Evolutionary conservation across 148 eudicot species (phyloP), one percentile per base, ranked within the genome.

Genomic region (Diospyros lotus): DNA sequence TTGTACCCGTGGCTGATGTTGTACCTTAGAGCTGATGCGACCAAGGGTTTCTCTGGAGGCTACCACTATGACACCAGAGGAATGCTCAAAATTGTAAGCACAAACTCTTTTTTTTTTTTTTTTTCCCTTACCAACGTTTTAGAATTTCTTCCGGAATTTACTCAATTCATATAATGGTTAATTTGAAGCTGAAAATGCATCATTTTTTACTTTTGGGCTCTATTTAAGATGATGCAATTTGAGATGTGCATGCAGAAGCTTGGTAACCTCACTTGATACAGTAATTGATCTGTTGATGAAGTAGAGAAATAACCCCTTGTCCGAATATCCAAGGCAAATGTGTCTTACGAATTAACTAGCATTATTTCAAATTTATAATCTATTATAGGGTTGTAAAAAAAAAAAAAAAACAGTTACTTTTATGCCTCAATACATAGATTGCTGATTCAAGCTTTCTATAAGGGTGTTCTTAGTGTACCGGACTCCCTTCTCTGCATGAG

Each of bases 11-110:
- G 89, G 89, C 59, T 87, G 51, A 87, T 87, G 90, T 67, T 87
- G 46, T 87, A 87, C 76, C 82, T 87, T 1, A 82, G 90, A 46
- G 90, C 90, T 58, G 90, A 87, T 84, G 90, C 90, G 4, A 87
- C 90, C 59, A 66, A 61, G 17, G 90, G 90, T 4, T 80, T 80
- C 64, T 87, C 90, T 10, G 87, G 90, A n/a, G 90, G 90, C 1
- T 87, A 87, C 79, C 90, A 84, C 62, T 87, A 87, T 72, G 86
- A 87, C 45, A 87, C 86, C 41, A 71, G 89, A 60, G 89, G 89
- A 48, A 87, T 87, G 89, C 86, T 87, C 76, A 87, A 87, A 84
- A 82, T 62, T 68, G 89, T 87, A 80, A 82, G 89, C 75, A 51
- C 44, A 4, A 62, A 12, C 58, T 9, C 56, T 64, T 3, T 65